A percentile compares a stretch with the other conserved stretches of the same genome.
Evolutionary conservation across 768 basidiomycete genomes (phyloP).

Genomic region (Bullera alba): DNA sequence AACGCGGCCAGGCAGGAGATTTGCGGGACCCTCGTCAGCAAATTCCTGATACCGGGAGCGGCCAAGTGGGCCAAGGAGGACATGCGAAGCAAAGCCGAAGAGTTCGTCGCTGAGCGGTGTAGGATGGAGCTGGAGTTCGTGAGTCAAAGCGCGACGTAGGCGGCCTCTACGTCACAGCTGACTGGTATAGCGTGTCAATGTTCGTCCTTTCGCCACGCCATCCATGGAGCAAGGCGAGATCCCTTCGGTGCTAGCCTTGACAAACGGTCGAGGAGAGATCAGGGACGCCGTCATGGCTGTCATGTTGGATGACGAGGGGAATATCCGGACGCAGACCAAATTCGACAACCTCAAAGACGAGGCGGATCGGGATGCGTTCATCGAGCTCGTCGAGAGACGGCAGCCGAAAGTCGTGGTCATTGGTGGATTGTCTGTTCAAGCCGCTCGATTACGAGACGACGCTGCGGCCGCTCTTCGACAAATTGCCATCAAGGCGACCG

Average conservation of each 20-base stretch:
- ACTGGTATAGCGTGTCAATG: constrained; percentile 65
- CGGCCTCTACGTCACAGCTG: background rate
- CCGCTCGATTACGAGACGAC: constrained; percentile 46
- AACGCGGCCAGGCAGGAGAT: constrained; percentile 75
- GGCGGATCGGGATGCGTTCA: constrained; percentile 65
- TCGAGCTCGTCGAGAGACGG: constrained; percentile 70
- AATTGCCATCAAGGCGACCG: constrained; percentile 20
- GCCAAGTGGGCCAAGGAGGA: constrained; percentile 85
- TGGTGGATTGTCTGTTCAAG: constrained; percentile 80
- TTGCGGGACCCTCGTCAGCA: constrained; percentile 68
- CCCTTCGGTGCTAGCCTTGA: constrained; percentile 76
- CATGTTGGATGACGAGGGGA: constrained; percentile 79
- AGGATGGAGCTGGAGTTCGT: constrained; percentile 65
- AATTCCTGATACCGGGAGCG: constrained; percentile 74
- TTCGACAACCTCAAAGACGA: constrained; percentile 76
- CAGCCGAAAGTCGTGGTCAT: constrained; percentile 82
- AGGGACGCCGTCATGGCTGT: constrained; percentile 80
- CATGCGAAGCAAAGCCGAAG: constrained; percentile 83
- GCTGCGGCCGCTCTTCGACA: constrained; percentile 31
- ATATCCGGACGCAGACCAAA: constrained; percentile 80
- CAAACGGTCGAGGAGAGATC: constrained; percentile 92
- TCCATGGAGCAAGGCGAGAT: constrained; percentile 65
- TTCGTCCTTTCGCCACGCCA: constrained; percentile 62
- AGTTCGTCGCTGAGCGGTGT: constrained; percentile 64
- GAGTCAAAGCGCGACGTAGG: constrained; percentile 26